Base-by-base conservation (phyloP, 768 basidiomycete genomes). In the Boletus huronensis region DNA sequence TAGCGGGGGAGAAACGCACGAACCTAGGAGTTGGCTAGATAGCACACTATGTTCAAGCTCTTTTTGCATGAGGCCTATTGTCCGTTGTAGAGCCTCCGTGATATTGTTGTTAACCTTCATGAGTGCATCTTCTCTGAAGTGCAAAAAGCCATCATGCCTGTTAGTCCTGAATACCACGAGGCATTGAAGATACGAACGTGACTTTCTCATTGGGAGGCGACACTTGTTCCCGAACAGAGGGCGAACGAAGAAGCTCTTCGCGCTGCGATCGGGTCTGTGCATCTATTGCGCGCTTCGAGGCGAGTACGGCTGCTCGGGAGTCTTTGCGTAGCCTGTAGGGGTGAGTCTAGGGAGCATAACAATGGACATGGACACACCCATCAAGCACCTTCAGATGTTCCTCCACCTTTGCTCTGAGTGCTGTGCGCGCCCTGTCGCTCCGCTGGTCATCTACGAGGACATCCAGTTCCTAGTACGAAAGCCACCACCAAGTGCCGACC, bases 31-130 rank as follows among this genome's bases (percentile, higher is more conserved):
- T 66, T 99, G 94, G 6, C 79, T 79, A 3, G 90, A 84, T 46
- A 96, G 78, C 6, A 95, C 90, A 0, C 91, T 94, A 23, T 85
- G 82, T 64, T 98, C 91, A 3, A 99, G 83, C 64, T 98, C 97
- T 38, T 82, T 83, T 72, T 96, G 92, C 91, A 99, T 92, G 5
- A 93, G 74, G 13, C 75, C 78, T 35, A 93, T 80, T 4, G 95
- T 98, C 34, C 94, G 82, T 44, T 90, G 84, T 9, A 98, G 76
- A 4, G 91, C 84, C 21, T 90, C 87, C 1, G 95, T 98, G 10
- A 99, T 91, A 57, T 94, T 82, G 57, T 88, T 81, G 52, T 86
- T 92, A n/a, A 92, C 85, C 58, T 84, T 84, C 87, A 94, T 93
- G 13, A 99, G 79, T 0, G 80, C 79, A 60, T 97, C 94, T 58